Percentiles rank a stretch among this genome's conserved stretches.
Evolutionary conservation across 139 green algal genomes (phyloP).

Genomic region (Monoraphidium neglectum): DNA sequence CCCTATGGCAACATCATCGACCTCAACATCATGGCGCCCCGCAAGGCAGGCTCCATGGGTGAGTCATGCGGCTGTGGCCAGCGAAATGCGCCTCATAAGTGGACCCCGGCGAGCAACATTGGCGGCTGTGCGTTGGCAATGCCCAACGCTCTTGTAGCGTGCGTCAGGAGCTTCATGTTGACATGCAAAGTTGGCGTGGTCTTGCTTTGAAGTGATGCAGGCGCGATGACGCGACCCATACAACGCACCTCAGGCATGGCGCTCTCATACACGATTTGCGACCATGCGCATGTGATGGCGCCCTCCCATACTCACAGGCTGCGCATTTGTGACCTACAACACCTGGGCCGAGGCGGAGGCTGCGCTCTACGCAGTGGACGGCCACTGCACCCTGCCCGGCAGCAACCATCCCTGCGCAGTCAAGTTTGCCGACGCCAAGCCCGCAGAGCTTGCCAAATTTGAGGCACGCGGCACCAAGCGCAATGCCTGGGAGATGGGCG

Average conservation of each 20-base stretch:
- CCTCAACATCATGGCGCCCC: slow-evolving; percentile 60
- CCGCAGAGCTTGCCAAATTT: slow-evolving; percentile 18
- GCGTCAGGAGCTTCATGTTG: too few relatives aligned
- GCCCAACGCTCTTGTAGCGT: too few relatives aligned
- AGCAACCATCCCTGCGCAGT: slow-evolving; percentile 78
- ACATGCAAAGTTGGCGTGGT: too few relatives aligned
- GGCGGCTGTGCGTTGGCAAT: too few relatives aligned
- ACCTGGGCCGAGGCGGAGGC: slow-evolving; percentile 75
- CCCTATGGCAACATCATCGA: slow-evolving; percentile 76
- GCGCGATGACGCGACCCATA: too few relatives aligned
- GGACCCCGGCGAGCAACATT: too few relatives aligned
- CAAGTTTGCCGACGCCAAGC: slow-evolving; percentile 88
- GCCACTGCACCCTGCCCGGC: slow-evolving; percentile 63
- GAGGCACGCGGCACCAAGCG: too few relatives aligned
- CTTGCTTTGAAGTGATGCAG: too few relatives aligned
- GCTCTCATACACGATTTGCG: neutral
- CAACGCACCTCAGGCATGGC: neutral
- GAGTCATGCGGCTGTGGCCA: too few relatives aligned
- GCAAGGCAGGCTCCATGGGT: slow-evolving; percentile 29
- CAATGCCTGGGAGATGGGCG: too few relatives aligned
- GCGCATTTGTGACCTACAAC: slow-evolving; percentile 81
- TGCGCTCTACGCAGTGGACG: slow-evolving; percentile 75
- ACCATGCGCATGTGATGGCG: neutral
- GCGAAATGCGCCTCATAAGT: too few relatives aligned
- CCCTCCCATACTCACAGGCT: slow-evolving; percentile 47